Evolutionary conservation across 2,329 filamentous ascomycete species (phyloP).

Genomic region (Ceratocystis ficicola): DNA sequence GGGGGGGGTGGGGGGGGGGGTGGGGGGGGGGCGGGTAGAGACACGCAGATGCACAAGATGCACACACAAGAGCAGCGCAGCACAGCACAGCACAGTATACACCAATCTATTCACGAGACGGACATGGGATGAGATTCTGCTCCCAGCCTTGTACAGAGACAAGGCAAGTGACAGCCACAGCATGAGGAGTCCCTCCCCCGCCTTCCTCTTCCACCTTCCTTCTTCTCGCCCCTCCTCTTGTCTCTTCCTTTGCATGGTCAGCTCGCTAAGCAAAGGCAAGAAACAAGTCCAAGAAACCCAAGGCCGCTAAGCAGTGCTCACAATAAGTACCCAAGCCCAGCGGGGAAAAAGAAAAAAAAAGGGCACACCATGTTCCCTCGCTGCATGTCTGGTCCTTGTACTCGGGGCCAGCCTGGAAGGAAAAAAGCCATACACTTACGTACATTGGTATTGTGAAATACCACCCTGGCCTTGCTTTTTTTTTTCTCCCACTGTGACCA

Average conservation of each 20-base stretch:
- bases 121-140: constrained; percentile 9
- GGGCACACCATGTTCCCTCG: neutral
- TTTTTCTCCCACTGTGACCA: neutral
- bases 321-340: neutral
- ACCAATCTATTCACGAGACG: constrained; percentile 1
- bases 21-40: neutral
- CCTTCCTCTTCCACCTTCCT: neutral
- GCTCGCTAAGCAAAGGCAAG: neutral
- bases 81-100: neutral
- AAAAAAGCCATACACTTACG: neutral
- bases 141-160: constrained; percentile 4
- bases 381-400: constrained; percentile 4
- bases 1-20: neutral
- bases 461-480: neutral
- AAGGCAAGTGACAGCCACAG: neutral
- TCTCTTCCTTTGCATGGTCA: too few relatives aligned
- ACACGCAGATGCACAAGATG: neutral
- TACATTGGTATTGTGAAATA: neutral
- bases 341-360: neutral
- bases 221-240: neutral
- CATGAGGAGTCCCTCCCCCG: neutral
- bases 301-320: neutral
- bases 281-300: neutral
- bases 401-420: neutral
- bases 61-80: neutral